Base-by-base conservation (phyloP, 192 early-diverging fungal species). In the Coemansia nantahalensis region DNA sequence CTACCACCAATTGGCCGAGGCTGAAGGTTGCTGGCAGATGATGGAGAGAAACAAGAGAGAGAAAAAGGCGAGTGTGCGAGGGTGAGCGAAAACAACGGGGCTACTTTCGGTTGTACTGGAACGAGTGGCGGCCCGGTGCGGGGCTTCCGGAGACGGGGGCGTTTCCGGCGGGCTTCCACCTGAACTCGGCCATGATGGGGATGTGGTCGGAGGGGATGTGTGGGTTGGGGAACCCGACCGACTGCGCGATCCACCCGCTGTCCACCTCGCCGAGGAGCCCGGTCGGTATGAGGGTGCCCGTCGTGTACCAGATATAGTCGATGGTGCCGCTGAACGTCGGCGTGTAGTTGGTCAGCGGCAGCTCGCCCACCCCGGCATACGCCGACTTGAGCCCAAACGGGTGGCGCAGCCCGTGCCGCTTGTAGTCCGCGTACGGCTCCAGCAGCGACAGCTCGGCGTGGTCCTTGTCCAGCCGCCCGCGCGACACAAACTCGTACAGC, bases 251-350 rank as follows among this genome's bases (percentile, higher is more conserved):
- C 68, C 95, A 96, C 53, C 84, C 83, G 39, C 81, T 81, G 48
- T 98, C 95, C 8, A 98, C 68, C 36, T 81, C 80, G 12, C 86
- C 87, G 50, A 98, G 58, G 13, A 97, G 54, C 5, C 91, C 91
- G 10, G 89, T 81, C 9, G 92, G 84, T 12, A 67, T 79, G 17
- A 96, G 71, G 18, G 86, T 84, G 28, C 83, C 83, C 15, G 78
- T 85, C 5, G 86, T 80, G 70, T 91, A 92, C 86, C 90, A 98
- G 42, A 98, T 89, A 59, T 95, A 95, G 78, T 98, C 95, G 49
- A 98, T 91, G 15, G 86, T 86, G 0, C 90, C 93, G 45, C 79
- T 83, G 59, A 90, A 98, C 1, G 55, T 64, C n/a, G 94, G 90
- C 13, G 86, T 91, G 62, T 80, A 91, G 55, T 94, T 98, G 14